phyloP scores from a whole-genome alignment of 305 asterid genomes.

The Fraxinus sp. region DNA sequence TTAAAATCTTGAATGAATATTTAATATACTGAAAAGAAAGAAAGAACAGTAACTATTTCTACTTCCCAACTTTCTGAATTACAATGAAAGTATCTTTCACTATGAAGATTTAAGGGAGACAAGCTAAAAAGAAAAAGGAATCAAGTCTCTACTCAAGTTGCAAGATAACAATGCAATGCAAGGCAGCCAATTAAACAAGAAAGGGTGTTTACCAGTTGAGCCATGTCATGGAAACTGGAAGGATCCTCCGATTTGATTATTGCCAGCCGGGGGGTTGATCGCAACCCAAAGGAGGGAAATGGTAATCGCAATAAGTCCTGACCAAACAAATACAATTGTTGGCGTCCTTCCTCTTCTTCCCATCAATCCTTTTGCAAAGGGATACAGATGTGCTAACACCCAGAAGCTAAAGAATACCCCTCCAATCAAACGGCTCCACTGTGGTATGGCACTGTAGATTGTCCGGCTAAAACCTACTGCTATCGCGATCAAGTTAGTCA shows the following conservation, averaged over 20 bases:
- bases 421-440: constrained; percentile 88
- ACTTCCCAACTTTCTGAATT: constrained; percentile 38
- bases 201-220: not conserved
- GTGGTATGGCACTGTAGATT: constrained; percentile 76
- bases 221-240: constrained; percentile 64
- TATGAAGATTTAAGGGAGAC: not conserved
- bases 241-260: constrained; percentile 69
- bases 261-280: constrained; percentile 72
- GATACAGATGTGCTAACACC: constrained; percentile 89
- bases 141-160: not conserved
- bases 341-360: constrained; percentile 90
- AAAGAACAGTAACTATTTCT: not conserved
- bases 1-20: not conserved
- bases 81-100: constrained; percentile 75
- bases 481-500: constrained; percentile 70
- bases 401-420: constrained; percentile 96
- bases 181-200: not conserved
- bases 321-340: constrained; percentile 86
- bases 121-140: not conserved
- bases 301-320: constrained; percentile 89
- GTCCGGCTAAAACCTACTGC: constrained; percentile 87
- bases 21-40: not conserved
- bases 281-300: constrained; percentile 91
- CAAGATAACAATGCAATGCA: not conserved
- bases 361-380: constrained; percentile 89